Percentiles rank a stretch among this genome's conserved stretches.
phyloP scores from a whole-genome alignment of 1,284 basidiomycete species.

The Pseudozyma sp. region DNA sequence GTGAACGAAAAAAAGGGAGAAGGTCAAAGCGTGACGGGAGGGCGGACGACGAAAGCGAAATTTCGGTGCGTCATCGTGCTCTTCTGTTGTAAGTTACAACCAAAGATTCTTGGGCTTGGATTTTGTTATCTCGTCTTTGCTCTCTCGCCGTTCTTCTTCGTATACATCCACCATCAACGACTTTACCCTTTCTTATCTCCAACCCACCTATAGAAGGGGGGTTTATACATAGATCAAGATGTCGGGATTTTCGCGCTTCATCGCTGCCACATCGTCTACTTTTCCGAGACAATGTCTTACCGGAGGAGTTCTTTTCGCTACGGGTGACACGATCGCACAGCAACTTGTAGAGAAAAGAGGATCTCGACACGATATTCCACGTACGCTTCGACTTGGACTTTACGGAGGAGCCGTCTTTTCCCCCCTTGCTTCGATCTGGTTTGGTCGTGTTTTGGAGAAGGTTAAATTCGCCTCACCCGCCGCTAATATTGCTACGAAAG shows the following conservation, averaged over 20 bases:
- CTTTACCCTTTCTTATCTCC: too few relatives aligned
- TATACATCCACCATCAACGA: too few relatives aligned
- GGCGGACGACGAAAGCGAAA: too few relatives aligned
- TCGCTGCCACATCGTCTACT: slow-evolving; percentile 56
- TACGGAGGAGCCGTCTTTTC: slow-evolving; percentile 63
- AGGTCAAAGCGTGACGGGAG: too few relatives aligned
- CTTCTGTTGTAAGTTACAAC: too few relatives aligned
- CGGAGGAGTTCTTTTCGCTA: slow-evolving; percentile 56
- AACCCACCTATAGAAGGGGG: too few relatives aligned
- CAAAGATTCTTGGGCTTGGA: too few relatives aligned
- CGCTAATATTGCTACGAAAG: slow-evolving; percentile 53
- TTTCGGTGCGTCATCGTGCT: too few relatives aligned
- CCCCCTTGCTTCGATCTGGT: slow-evolving; percentile 56
- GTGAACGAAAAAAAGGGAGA: too few relatives aligned
- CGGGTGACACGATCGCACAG: slow-evolving; percentile 61
- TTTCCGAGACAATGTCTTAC: slow-evolving; percentile 58
- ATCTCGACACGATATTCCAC: slow-evolving; percentile 37
- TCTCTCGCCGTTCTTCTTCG: too few relatives aligned
- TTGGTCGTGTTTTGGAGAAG: slow-evolving; percentile 51
- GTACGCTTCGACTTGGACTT: slow-evolving; percentile 45
- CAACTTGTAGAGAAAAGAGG: slow-evolving; percentile 55
- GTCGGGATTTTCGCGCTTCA: slow-evolving; percentile 48
- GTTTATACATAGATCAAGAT: slow-evolving; percentile 5
- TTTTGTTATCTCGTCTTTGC: too few relatives aligned
- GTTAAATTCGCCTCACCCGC: slow-evolving; percentile 33